Conservation (phyloP, 225 moss, liverwort and hornwort species). For the Physcomitrellopsis africana region DNA sequence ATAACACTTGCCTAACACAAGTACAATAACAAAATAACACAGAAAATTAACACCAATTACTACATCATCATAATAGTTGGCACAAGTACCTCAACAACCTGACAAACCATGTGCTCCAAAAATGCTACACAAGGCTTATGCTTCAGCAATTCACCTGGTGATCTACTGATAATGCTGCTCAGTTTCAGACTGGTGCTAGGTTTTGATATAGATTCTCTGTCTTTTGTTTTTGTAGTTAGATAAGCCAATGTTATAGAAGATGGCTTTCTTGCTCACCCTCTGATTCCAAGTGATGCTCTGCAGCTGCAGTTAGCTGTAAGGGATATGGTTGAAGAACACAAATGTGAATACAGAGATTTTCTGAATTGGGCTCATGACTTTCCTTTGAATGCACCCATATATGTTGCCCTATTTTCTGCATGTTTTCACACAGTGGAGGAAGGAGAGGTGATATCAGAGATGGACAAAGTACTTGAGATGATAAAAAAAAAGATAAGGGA, state of each 20-base stretch:
- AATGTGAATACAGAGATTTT: slow-evolving; percentile 72
- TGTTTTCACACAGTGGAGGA: slow-evolving; percentile 64
- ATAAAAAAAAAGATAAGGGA: slow-evolving; percentile 91
- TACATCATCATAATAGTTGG: no score
- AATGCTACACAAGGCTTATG: no score
- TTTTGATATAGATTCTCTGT: no score
- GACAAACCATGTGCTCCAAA: no score
- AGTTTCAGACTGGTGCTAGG: no score
- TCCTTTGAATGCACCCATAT: slow-evolving; percentile 85
- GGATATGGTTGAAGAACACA: slow-evolving; percentile 64
- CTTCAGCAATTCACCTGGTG: no score
- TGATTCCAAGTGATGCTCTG: slow-evolving; percentile 67
- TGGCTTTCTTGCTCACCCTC: slow-evolving; percentile 80
- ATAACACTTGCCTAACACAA: no score
- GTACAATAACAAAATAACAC: no score
- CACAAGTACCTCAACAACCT: no score
- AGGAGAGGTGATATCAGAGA: slow-evolving; percentile 62
- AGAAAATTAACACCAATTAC: no score
- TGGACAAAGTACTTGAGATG: slow-evolving; percentile 78
- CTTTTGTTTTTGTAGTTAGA: no score
- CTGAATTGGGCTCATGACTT: slow-evolving; percentile 97
- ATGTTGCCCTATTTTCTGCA: slow-evolving; percentile 67
- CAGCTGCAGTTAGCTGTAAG: slow-evolving; percentile 70
- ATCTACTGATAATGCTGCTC: no score
- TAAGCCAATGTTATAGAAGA: slow-evolving; percentile 78